phyloP scores from a whole-genome alignment of 345 rosid species.

The Erodium maritimum region DNA sequence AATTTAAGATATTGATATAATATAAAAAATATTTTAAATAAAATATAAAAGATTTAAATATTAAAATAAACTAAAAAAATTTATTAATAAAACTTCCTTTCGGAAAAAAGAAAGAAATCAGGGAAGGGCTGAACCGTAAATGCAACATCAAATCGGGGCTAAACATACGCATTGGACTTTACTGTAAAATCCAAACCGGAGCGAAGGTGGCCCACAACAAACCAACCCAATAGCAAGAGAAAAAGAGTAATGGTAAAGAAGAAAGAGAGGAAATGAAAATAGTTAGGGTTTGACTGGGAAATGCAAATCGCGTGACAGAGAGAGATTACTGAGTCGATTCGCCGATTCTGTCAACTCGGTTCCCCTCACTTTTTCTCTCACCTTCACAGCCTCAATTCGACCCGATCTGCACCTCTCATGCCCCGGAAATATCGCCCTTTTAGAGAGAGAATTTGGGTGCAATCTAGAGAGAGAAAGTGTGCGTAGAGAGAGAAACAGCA shows the following conservation, averaged over 20 bases:
- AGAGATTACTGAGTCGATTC: constrained; percentile 35
- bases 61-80: too few relatives aligned
- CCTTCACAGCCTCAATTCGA: not conserved
- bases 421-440: not conserved
- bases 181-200: not conserved
- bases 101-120: too few relatives aligned
- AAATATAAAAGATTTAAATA: too few relatives aligned
- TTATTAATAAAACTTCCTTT: too few relatives aligned
- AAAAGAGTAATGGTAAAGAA: not conserved
- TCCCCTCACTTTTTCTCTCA: constrained; percentile 16
- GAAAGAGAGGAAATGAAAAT: not conserved
- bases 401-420: not conserved
- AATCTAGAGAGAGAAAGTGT: constrained; percentile 21
- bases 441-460: constrained; percentile 16
- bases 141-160: constrained; percentile 8
- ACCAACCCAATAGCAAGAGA: not conserved
- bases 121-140: too few relatives aligned
- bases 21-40: too few relatives aligned
- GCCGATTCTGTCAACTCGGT: constrained; percentile 28
- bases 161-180: not conserved
- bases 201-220: not conserved
- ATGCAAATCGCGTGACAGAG: constrained; percentile 34
- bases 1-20: too few relatives aligned
- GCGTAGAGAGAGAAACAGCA: constrained; percentile 9
- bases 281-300: constrained; percentile 24